A percentile compares a stretch with the other conserved stretches of the same genome.
Evolutionary conservation across 2,329 filamentous ascomycete species (phyloP).

Genomic region (Ophidiomyces ophidiicola): DNA sequence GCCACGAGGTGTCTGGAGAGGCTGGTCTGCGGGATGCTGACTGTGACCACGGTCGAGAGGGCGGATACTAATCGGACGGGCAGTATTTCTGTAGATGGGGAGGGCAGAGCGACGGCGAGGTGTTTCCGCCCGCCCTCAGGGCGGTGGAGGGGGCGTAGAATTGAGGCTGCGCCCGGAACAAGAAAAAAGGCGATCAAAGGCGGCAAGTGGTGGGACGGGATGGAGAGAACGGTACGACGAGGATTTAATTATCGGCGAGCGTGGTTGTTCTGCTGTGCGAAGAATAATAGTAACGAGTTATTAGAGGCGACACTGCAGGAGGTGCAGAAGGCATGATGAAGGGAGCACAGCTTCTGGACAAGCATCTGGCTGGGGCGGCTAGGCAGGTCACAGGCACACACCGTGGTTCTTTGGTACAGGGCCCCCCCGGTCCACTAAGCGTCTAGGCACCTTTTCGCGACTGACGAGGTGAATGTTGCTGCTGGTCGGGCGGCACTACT

Average conservation of each 20-base stretch:
- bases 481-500: too few species aligned
- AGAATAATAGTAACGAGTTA: too few species aligned
- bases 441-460: too few species aligned
- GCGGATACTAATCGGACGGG: neutral
- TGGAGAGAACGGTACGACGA: neutral
- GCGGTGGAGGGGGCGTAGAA: conserved; percentile 10
- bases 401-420: conserved; percentile 7
- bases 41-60: neutral
- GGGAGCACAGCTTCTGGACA: conserved; percentile 8
- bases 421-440: conserved; percentile 2
- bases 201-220: neutral
- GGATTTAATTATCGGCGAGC: too few species aligned
- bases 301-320: too few species aligned
- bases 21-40: too few species aligned
- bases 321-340: conserved; percentile 7
- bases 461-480: too few species aligned
- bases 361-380: conserved; percentile 10
- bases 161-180: conserved; percentile 9
- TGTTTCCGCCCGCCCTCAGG: conserved; percentile 4
- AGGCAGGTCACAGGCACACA: conserved; percentile 11
- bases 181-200: neutral
- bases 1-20: too few species aligned
- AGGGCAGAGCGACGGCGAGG: neutral
- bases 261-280: neutral
- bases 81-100: too few species aligned